phyloP scores from a whole-genome alignment of 345 rosid species.

The Acer campestre region DNA sequence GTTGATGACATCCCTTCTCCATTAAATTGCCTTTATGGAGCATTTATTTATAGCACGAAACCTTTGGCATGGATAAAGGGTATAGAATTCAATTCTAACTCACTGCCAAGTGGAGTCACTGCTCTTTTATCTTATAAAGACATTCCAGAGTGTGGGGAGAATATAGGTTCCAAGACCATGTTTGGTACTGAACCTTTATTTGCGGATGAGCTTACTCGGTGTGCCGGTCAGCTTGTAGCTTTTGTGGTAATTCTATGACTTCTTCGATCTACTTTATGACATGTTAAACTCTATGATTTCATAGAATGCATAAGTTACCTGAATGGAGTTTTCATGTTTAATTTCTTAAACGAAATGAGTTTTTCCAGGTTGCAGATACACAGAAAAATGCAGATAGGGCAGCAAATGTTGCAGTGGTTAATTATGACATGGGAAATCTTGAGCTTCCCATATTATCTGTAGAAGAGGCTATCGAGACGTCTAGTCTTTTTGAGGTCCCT shows the following conservation, averaged over 20 bases:
- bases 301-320: background rate
- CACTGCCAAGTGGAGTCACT: conserved; percentile 44
- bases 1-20: conserved; percentile 96
- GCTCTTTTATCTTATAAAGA: conserved; percentile 63
- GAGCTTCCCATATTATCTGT: conserved; percentile 70
- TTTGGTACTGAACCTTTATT: conserved; percentile 64
- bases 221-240: conserved; percentile 76
- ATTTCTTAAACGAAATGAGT: background rate
- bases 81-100: conserved; percentile 42
- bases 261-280: conserved; percentile 5
- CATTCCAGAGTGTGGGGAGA: conserved; percentile 70
- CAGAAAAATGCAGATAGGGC: conserved; percentile 81
- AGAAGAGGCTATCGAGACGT: conserved; percentile 71
- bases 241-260: conserved; percentile 60
- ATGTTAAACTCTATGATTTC: background rate
- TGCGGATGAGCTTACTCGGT: conserved; percentile 63
- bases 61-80: conserved; percentile 65
- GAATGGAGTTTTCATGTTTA: conserved; percentile 1
- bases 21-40: conserved; percentile 66
- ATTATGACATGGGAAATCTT: conserved; percentile 57
- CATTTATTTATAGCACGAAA: conserved; percentile 80
- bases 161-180: conserved; percentile 49
- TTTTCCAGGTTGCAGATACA: conserved; percentile 78
- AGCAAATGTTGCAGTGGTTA: conserved; percentile 58
- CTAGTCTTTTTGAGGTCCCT: conserved; percentile 75